Evolutionary conservation across 352 stramenopile genomes (phyloP).

Genomic region (Phytophthora boehmeriae): DNA sequence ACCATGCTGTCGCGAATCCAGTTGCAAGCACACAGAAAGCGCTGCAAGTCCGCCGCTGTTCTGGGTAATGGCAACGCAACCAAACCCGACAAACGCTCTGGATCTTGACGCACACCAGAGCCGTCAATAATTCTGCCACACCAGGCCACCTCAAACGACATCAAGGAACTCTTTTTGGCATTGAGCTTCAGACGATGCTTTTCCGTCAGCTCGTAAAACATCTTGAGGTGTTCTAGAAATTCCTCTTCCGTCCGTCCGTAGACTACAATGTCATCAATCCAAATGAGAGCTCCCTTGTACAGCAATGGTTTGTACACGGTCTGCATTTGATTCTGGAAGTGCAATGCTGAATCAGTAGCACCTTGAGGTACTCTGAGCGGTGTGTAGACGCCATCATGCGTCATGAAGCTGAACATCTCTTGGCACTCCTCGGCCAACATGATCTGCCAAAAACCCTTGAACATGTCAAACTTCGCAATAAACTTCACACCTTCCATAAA

Average conservation of each 20-base stretch:
- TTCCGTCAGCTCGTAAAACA: constrained; percentile 20
- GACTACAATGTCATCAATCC: constrained; percentile 35
- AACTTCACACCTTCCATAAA: constrained; percentile 13
- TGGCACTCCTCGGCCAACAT: constrained; percentile 18
- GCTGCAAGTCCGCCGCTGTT: constrained; percentile 21
- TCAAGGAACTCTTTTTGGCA: constrained; percentile 24
- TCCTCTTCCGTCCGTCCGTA: constrained; percentile 16
- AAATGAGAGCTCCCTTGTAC: constrained; percentile 27
- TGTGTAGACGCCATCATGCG: constrained; percentile 28
- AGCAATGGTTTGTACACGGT: constrained; percentile 16
- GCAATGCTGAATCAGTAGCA: constrained; percentile 2
- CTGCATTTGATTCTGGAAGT: constrained; percentile 28
- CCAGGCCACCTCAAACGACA: constrained; percentile 20
- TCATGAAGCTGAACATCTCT: constrained; percentile 35
- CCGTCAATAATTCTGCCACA: constrained; percentile 28
- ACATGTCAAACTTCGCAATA: constrained; percentile 26
- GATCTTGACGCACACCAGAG: constrained; percentile 16
- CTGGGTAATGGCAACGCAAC: constrained; percentile 7
- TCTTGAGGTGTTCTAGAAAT: constrained; percentile 5
- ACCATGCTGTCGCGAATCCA: constrained; percentile 28
- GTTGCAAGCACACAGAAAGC: constrained; percentile 29
- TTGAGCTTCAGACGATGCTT: constrained; percentile 27
- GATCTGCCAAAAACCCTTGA: constrained; percentile 38
- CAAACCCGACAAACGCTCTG: constrained; percentile 4
- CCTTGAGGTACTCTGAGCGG: constrained; percentile 15